These are phyloP conservation scores for Pulveroboletus ridleyi DNA, from an alignment of 1,284 basidiomycete genomes.

Conservation along the genomic window DNA sequence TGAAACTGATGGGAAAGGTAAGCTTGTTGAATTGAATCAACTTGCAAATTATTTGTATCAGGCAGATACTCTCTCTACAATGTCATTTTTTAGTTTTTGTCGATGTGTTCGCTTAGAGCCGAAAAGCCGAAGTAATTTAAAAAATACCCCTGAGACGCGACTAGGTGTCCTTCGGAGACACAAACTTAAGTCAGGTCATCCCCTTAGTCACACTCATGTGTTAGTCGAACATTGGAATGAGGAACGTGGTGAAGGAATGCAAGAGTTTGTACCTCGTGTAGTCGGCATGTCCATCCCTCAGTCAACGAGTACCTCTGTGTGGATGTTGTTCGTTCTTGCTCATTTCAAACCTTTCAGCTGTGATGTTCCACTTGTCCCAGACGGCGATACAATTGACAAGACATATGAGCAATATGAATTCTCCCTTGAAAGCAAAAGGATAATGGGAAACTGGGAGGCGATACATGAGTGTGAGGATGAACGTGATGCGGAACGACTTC, in stretches of 20 bases:
- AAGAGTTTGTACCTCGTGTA: conserved; percentile 20
- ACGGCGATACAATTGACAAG: too few relatives aligned
- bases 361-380: too few relatives aligned
- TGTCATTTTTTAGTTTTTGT: conserved; percentile 23
- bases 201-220: conserved; percentile 19
- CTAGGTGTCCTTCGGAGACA: conserved; percentile 15
- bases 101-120: neutral
- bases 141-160: neutral
- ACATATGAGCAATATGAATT: neutral
- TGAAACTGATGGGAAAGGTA: conserved; percentile 4
- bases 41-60: conserved; percentile 8
- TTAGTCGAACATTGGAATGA: conserved; percentile 27
- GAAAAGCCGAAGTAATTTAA: neutral
- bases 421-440: neutral
- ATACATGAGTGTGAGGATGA: conserved; percentile 20
- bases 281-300: conserved; percentile 35
- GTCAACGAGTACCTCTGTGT: conserved; percentile 4
- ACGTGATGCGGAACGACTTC: conserved; percentile 1
- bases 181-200: conserved; percentile 4
- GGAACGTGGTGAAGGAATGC: neutral
- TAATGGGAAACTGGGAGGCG: conserved; percentile 13
- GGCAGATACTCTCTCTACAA: neutral
- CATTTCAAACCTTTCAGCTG: conserved; percentile 37
- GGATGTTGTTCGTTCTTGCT: conserved; percentile 22
- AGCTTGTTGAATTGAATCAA: conserved; percentile 6